Evolutionary conservation across 164 flowering plant species (phyloP).

Genomic region (Berberis vulgaris): DNA sequence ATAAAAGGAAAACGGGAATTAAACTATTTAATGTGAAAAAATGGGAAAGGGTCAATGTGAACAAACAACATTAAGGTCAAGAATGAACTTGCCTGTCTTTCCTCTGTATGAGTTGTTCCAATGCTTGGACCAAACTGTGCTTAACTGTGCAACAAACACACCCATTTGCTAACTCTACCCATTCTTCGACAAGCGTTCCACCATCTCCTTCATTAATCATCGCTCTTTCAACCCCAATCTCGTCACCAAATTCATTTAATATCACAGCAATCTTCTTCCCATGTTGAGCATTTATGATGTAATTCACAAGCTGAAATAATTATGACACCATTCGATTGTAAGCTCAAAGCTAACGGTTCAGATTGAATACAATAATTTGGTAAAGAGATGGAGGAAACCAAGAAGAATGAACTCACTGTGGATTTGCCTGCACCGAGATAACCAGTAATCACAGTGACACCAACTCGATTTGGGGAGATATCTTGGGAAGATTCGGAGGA

Average conservation of each 20-base stretch:
- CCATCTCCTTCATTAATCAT: slow-evolving; percentile 95
- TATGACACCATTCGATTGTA: neutral
- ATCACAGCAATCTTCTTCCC: slow-evolving; percentile 95
- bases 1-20: too few species aligned
- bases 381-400: neutral
- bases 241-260: slow-evolving; percentile 95
- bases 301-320: slow-evolving; percentile 64
- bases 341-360: neutral
- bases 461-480: slow-evolving; percentile 31
- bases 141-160: slow-evolving; percentile 97
- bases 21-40: too few species aligned
- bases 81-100: slow-evolving; percentile 54
- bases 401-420: slow-evolving; percentile 18
- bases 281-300: slow-evolving; percentile 69
- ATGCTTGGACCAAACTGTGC: slow-evolving; percentile 92
- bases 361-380: neutral
- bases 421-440: slow-evolving; percentile 96
- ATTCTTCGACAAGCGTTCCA: slow-evolving; percentile 86
- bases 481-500: neutral
- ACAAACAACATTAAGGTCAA: too few species aligned
- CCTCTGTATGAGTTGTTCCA: slow-evolving; percentile 82
- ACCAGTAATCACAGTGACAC: slow-evolving; percentile 92
- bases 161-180: slow-evolving; percentile 99
- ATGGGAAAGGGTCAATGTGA: too few species aligned
- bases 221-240: slow-evolving; percentile 93